Evolutionary conservation across 495 filamentous ascomycete species (phyloP), one percentile per base, ranked within the genome.

Genomic region (Pyrenopolyporus hunteri): DNA sequence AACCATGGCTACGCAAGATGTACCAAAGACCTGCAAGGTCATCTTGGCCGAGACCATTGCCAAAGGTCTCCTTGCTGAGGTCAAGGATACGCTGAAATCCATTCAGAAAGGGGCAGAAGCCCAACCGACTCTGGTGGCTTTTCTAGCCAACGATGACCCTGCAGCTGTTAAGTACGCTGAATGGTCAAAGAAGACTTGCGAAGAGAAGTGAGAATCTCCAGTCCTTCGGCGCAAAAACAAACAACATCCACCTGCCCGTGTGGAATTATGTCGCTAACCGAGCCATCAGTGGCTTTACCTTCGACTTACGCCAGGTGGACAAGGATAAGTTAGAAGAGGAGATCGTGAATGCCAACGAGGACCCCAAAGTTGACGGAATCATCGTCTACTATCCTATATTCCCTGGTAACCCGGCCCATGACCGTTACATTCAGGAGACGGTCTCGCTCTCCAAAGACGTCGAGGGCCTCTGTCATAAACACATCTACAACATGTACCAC

Each of bases 401-500:
- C 82, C 75, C 73, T 16, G 68, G 64, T 53, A 86, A 89, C 76
- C 87, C 85, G 61, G 82, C 83, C 11, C 89, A 96, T 67, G 94
- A 98, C 73, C 86, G 87, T 66, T 97, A 97, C 74, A 84, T 98
- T 56, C 94, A 98, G 77, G 91, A 97, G 76, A 88, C 95, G n/a
- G 91, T 96, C 17, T 82, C 89, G 50, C 82, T 95, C 40, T 73
- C 79, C 71, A 98, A 98, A 76, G 94, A 98, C 64, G 94, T 98
- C 53, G 94, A 98, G 68, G 94, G 94, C 17, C 87, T 98, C 48
- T 92, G 87, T 64, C 93, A 97, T 72, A 87, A 83, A 55, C 94
- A 97, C 76, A 87, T 97, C 68, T 94, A 93, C 84, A 98, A 98
- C 82, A 96, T 98, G 91, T 98, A 97, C 80, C 89, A 97, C 80